Percentiles rank a stretch among this genome's conserved stretches.
Evolutionary conservation across 331 rosid genomes (phyloP).

Genomic region (Telfairia occidentalis): DNA sequence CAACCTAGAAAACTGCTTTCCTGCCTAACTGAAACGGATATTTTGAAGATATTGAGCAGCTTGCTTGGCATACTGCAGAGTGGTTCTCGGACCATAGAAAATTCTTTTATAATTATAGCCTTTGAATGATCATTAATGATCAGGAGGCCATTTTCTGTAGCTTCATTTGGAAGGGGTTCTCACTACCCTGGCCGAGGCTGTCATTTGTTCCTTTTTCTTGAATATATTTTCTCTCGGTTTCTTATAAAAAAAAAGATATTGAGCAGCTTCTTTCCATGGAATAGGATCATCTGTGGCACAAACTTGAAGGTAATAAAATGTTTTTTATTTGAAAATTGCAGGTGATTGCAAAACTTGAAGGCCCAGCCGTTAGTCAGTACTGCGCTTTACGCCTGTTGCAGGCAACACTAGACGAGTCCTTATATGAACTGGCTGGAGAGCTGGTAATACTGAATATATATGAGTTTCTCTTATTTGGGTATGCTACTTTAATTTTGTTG

Average conservation of each 20-base stretch:
- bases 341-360: slow-evolving; percentile 98
- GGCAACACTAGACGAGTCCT: slow-evolving; percentile 81
- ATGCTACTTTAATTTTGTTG: slow-evolving; percentile 11
- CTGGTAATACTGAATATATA: slow-evolving; percentile 41
- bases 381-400: slow-evolving; percentile 79
- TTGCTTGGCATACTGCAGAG: no score
- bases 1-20: not conserved
- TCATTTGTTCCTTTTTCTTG: no score
- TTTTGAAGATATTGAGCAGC: not conserved
- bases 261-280: not conserved
- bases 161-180: no score
- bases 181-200: no score
- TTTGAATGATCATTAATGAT: no score
- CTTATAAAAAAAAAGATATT: no score
- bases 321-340: slow-evolving; percentile 26
- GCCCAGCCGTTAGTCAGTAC: slow-evolving; percentile 93
- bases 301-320: slow-evolving; percentile 7
- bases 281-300: not conserved
- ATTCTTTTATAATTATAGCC: no score
- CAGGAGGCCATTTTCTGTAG: no score
- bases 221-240: no score
- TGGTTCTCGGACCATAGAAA: no score
- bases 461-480: not conserved
- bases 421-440: slow-evolving; percentile 97
- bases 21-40: not conserved